Evolutionary conservation across 2,329 filamentous ascomycete species (phyloP), one percentile per base, ranked within the genome.

Genomic region (Phaeoacremonium minimum): DNA sequence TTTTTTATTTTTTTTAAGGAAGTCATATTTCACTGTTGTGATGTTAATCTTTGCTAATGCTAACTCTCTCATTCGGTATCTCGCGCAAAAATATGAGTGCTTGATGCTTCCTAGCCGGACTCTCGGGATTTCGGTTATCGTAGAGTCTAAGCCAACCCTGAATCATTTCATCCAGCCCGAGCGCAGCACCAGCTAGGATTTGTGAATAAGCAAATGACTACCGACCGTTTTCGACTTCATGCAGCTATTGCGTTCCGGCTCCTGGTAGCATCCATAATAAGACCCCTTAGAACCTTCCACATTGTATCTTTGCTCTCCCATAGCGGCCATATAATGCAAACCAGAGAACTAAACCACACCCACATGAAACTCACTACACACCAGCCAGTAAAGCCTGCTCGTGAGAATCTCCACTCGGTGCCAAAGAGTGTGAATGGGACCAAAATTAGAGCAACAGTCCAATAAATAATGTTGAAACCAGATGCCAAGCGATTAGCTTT

Each of bases 341-440:
- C 57, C 6, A 49, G 35, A 37, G 58, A 52, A 36, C 55, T 59
- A 19, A 42, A 49, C 55, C 58, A 65, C 6, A 64, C 56, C 62
- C 61, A 67, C 9, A 64, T 55, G 33, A 66, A 57, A 8, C 57
- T 59, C 8, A 66, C 53, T 5, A 62, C 57, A 9, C 60, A 57
- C 56, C 58, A 65, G 4, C 58, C 63, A 2, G 43, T 52, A 42
- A 65, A 67, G 15, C 60, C 56, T 3, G 44, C 38, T 26, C 47
- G 49, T 14, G 46, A 52, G 31, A 58, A 64, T n/a, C 59, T 46
- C 49, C 60, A 65, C 14, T 50, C 37, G 0, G 54, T 58, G 2
- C 61, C 61, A 32, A 63, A 65, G 14, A 66, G 43, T 0, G 60
- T 48, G 34, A 66, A 64, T 0, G 63, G 62, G 3, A 64, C 56